Base-by-base conservation (phyloP, 768 basidiomycete genomes). In the Gautieria morchelliformis region DNA sequence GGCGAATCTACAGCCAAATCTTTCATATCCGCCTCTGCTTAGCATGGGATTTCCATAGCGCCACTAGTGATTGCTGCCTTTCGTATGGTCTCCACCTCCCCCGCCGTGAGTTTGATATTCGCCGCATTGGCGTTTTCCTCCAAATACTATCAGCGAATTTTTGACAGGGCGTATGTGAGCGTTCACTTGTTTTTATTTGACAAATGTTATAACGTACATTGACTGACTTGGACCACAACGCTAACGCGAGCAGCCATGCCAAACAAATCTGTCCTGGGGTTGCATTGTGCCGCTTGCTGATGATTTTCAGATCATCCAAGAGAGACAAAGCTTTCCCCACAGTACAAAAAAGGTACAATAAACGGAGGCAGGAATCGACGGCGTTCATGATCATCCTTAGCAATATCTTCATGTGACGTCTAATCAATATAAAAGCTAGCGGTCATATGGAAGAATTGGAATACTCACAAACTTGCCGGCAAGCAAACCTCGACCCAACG, bases 401-500 rank as follows among this genome's bases (percentile, higher is more conserved):
- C 5, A 27, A 27, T 27, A 27, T 27, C 27, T 27, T 27, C 27
- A 27, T 27, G 27, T 27, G 27, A 27, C 5, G 2, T 27, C 27
- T 27, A 5, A 27, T 5, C 27, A 27, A 27, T 5, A 27, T 27
- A 27, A 27, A 27, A 2, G 27, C 27, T 27, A 5, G 5, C 27
- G 27, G 27, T 3, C 27, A 27, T 27, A 27, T 5, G 17, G 40
- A 19, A 52, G 20, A 30, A 60, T 48, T 27, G 44, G 55, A 7
- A 40, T 4, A 67, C 71, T 59, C 53, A 75, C 75, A 54, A 71
- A 74, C 56, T 68, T 64, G 1, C 80, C 78, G 0, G 76, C 79
- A 52, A 80, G 61, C 20, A 81, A 58, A 3, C 79, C 80, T 33
- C 78, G 68, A 15, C 79, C 79, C 27, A 82, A 70, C 1, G 80